Base-by-base conservation (phyloP, 73 alveolate genomes). In the Stentor coeruleus region DNA sequence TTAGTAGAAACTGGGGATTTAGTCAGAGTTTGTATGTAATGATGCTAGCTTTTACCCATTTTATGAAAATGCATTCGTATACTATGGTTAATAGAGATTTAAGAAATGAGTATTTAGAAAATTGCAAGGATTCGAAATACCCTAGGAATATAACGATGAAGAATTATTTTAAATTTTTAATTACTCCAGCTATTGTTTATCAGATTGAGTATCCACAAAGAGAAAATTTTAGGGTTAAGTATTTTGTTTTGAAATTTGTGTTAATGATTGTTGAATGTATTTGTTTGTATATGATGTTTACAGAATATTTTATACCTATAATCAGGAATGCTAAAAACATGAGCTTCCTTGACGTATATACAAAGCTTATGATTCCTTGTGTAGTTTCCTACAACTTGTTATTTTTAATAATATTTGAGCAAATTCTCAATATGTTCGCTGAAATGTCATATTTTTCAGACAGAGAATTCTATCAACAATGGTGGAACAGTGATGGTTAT, bases 391-490 rank as follows among this genome's bases (percentile, higher is more conserved):
- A 57, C 73, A 20, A 31, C 15, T 31, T 57, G 35, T 57, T 57
- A 31, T 84, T 77, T 39, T 77, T 84, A 49, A 77, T 84, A 4
- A 35, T 41, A 3, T 84, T 84, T 77, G 90, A 84, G n/a, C 81
- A 74, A 55, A 79, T 79, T 30, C 39, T 76, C 74, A 84, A 84
- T 36, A 37, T 77, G n/a, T 84, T 74, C 36, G 90, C 90, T 26
- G 92, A 86, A 35, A 28, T 86, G 3, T 38, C 81, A 42, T 80
- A 85, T n/a, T 85, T 83, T 55, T 89, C 86, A 55, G 92, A 86
- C 35, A 60, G 92, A 60, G 60, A 85, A 74, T 86, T 86, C 74
- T 86, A 86, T 39, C 72, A 83, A 66, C 90, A 86, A 75, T 86
- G 73, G 39, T 74, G 74, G 3, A 39, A 49, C 41, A 31, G 74